phyloP scores from a whole-genome alignment of 2,329 filamentous ascomycete species.

The Pseudogymnoascus sp. region DNA sequence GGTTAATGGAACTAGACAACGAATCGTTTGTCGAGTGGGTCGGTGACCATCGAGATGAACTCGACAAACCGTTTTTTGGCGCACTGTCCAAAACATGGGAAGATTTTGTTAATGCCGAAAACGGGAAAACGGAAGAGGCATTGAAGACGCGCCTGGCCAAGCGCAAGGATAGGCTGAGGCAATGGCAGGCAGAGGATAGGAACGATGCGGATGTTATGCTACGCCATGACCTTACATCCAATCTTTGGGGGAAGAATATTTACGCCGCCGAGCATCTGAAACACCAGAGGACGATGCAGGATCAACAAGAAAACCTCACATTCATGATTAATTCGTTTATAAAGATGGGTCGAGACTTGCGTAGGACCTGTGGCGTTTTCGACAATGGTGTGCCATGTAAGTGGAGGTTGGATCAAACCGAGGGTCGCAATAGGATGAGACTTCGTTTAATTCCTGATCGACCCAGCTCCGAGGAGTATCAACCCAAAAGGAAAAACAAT shows the following conservation, averaged over 20 bases:
- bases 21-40: constrained; percentile 84
- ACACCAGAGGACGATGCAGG: constrained; percentile 80
- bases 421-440: constrained; percentile 92
- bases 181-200: constrained; percentile 68
- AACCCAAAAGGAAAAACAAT: constrained; percentile 68
- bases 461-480: constrained; percentile 64
- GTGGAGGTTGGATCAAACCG: constrained; percentile 93
- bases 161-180: constrained; percentile 73
- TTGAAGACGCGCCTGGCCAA: constrained; percentile 64
- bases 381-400: constrained; percentile 57
- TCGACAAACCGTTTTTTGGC: constrained; percentile 78
- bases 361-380: constrained; percentile 74
- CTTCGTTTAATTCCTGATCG: constrained; percentile 78
- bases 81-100: constrained; percentile 81
- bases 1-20: constrained; percentile 81
- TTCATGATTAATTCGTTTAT: constrained; percentile 71
- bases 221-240: constrained; percentile 80
- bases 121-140: constrained; percentile 70
- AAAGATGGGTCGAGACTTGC: constrained; percentile 72
- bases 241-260: constrained; percentile 92
- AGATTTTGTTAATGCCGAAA: constrained; percentile 76
- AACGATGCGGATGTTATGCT: constrained; percentile 65
- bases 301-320: constrained; percentile 82
- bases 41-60: constrained; percentile 67
- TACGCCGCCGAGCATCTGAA: constrained; percentile 88